A percentile compares a stretch with the other conserved stretches of the same genome.
Evolutionary conservation across 169 alveolate genomes (phyloP).

Genomic region (Amoebophrya sp.): DNA sequence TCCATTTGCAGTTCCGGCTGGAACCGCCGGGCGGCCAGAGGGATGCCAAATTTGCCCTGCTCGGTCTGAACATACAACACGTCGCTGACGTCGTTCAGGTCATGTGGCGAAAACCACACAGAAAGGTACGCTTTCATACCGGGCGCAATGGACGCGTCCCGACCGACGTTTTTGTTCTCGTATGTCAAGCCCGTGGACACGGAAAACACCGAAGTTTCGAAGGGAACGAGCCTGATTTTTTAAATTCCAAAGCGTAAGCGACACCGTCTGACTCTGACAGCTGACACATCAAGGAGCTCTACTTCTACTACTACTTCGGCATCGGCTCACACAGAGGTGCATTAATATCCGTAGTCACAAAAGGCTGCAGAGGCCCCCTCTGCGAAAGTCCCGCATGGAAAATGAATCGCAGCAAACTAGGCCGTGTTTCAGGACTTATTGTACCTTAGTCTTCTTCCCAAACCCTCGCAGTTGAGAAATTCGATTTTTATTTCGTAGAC

Average conservation of each 20-base stretch:
- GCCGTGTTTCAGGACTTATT: no score
- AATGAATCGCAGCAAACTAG: no score
- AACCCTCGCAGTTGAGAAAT: neutral
- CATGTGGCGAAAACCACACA: neutral
- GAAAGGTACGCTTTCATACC: neutral
- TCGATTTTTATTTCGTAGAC: neutral
- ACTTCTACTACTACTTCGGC: no score
- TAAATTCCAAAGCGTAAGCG: no score
- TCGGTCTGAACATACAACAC: neutral
- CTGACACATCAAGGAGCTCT: no score
- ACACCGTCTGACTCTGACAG: no score
- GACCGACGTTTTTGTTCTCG: neutral
- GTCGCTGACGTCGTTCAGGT: neutral
- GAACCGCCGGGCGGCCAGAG: neutral
- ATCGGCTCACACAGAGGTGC: no score
- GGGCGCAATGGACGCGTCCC: neutral
- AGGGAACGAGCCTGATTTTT: neutral
- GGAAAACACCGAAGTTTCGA: neutral
- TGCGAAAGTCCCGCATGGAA: no score
- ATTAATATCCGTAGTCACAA: no score
- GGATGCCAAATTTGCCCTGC: neutral
- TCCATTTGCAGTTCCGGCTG: neutral
- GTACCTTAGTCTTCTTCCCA: neutral
- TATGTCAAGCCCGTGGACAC: neutral
- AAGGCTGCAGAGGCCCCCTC: no score